A percentile compares a stretch with the other conserved stretches of the same genome.
phyloP scores from a whole-genome alignment of 768 basidiomycete genomes.

The Daedalea quercina region DNA sequence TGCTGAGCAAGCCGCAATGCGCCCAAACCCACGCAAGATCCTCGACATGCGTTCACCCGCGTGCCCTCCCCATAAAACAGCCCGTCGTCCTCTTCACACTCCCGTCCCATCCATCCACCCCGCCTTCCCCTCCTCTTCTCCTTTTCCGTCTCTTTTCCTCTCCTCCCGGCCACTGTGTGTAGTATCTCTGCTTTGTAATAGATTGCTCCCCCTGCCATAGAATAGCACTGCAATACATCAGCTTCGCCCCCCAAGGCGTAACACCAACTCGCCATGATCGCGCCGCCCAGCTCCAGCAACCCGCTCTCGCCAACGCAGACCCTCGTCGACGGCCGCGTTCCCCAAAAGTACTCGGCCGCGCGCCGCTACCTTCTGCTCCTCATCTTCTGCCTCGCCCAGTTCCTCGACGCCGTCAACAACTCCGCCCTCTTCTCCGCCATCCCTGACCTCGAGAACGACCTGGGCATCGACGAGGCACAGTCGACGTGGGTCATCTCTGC shows the following conservation, averaged over 20 bases:
- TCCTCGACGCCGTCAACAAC: constrained; percentile 31
- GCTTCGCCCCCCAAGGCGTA: not conserved
- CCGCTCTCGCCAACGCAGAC: constrained; percentile 23
- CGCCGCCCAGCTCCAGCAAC: constrained; percentile 7
- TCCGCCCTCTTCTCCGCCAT: constrained; percentile 29
- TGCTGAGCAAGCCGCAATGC: no score
- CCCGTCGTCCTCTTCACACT: not conserved
- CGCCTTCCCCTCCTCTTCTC: not conserved
- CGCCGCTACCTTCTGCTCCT: constrained; percentile 25
- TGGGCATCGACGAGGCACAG: constrained; percentile 20
- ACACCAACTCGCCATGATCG: constrained; percentile 6
- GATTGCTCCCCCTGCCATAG: not conserved
- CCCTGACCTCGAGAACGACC: constrained; percentile 19
- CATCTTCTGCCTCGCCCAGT: constrained; percentile 31
- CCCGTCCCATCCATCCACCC: not conserved
- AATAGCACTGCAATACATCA: not conserved
- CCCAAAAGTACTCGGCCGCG: constrained; percentile 19
- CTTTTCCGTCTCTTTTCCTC: not conserved
- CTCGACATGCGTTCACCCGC: not conserved
- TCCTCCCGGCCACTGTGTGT: not conserved
- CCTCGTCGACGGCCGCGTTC: constrained; percentile 22
- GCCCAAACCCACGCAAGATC: not conserved
- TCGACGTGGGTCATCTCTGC: constrained; percentile 30
- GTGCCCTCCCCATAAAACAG: not conserved
- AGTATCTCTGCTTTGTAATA: not conserved